These are phyloP conservation scores for Metschnikowia gruessii DNA, from an alignment of 805 yeast species.

Conservation along the genomic window DNA sequence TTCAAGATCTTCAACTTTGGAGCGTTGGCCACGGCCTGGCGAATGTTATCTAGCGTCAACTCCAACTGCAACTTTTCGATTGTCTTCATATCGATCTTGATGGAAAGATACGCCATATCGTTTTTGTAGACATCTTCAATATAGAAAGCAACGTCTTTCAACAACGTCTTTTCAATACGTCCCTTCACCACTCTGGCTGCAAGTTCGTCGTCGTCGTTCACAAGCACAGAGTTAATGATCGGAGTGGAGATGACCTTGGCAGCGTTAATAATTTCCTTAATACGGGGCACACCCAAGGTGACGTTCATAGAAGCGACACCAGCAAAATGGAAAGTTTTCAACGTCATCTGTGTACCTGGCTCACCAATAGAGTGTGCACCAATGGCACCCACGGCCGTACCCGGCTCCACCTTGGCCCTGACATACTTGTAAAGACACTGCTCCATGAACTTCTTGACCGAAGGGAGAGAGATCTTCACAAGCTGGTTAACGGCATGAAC, in stretches of 20 bases:
- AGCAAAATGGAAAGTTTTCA: slow-evolving; percentile 96
- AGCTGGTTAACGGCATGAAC: slow-evolving; percentile 58
- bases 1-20: slow-evolving; percentile 84
- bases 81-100: slow-evolving; percentile 77
- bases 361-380: slow-evolving; percentile 99
- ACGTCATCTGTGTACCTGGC: slow-evolving; percentile 97
- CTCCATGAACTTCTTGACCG: slow-evolving; percentile 64
- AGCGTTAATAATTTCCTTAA: slow-evolving; percentile 96
- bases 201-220: slow-evolving; percentile 90
- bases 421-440: slow-evolving; percentile 80
- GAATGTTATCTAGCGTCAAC: slow-evolving; percentile 80
- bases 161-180: slow-evolving; percentile 85
- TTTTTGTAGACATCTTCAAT: slow-evolving; percentile 93
- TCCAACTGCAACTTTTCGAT: slow-evolving; percentile 90
- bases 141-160: slow-evolving; percentile 82
- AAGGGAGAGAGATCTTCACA: slow-evolving; percentile 58
- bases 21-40: slow-evolving; percentile 73
- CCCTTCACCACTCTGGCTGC: slow-evolving; percentile 99
- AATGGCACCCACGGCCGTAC: slow-evolving; percentile 98
- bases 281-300: slow-evolving; percentile 95
- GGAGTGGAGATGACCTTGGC: slow-evolving; percentile 95
- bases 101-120: slow-evolving; percentile 70
- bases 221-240: slow-evolving; percentile 89
- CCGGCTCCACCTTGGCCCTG: slow-evolving; percentile 94
- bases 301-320: slow-evolving; percentile 97